A percentile compares a stretch with the other conserved stretches of the same genome.
Evolutionary conservation across 257 asterid genomes (phyloP).

Genomic region (Primulina huaijiensis): DNA sequence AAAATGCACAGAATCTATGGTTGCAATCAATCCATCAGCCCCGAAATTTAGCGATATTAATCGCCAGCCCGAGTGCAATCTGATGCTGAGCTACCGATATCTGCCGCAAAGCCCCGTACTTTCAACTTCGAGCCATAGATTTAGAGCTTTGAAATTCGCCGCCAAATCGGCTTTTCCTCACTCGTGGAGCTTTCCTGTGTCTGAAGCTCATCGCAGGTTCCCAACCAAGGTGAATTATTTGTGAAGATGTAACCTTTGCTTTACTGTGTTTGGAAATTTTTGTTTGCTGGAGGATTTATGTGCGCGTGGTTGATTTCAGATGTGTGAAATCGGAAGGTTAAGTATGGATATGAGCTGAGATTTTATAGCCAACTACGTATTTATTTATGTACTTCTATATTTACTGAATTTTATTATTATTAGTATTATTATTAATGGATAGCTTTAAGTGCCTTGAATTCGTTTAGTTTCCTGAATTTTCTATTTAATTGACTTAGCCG

Average conservation of each 20-base stretch:
- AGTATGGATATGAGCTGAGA: slow-evolving; percentile 15
- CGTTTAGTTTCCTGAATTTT: no score
- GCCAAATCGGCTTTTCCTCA: slow-evolving; percentile 39
- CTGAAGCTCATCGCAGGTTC: slow-evolving; percentile 40
- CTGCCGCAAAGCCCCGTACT: slow-evolving; percentile 47
- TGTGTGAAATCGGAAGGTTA: not conserved
- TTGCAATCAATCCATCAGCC: slow-evolving; percentile 32
- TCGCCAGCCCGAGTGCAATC: slow-evolving; percentile 30
- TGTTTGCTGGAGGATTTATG: slow-evolving; percentile 10
- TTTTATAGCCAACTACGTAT: not conserved
- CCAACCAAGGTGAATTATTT: slow-evolving; percentile 49
- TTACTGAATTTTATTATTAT: not conserved
- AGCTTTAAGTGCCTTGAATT: not conserved
- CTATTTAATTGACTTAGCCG: not conserved
- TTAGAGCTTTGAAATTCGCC: slow-evolving; percentile 45
- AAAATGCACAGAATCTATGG: slow-evolving; percentile 56
- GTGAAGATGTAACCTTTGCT: slow-evolving; percentile 9
- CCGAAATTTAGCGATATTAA: slow-evolving; percentile 39
- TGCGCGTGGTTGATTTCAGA: slow-evolving; percentile 3
- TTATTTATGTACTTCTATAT: not conserved
- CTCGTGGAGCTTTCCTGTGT: slow-evolving; percentile 31
- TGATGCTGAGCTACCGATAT: slow-evolving; percentile 68
- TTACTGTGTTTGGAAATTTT: not conserved
- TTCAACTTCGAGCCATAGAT: slow-evolving; percentile 33
- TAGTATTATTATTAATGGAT: not conserved